Base-by-base conservation (phyloP, 352 stramenopile genomes). In the Phytophthora hybrid region DNA sequence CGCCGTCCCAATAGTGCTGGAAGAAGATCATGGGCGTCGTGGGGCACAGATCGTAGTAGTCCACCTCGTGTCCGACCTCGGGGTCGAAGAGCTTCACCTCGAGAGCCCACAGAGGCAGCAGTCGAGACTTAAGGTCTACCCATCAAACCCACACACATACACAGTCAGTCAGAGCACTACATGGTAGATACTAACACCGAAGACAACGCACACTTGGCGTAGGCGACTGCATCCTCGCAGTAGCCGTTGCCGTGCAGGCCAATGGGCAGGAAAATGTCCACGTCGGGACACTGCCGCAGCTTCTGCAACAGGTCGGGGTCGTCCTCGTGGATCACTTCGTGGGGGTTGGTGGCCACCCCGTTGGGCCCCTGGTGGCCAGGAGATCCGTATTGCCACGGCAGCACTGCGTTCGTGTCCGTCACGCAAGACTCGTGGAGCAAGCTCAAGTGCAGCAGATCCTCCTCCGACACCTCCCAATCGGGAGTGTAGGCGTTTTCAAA, bases 161-260 rank as follows among this genome's bases (percentile, higher is more conserved):
- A 1, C 19, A 26, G 47, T 54, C 19, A 54, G 47, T 41, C 10
- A 47, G 39, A n/a, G 10, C 13, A 14, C 39, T 47, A n/a, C 19
- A 47, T 10, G 4, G n/a, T 3, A 13, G 44, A 2, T 54, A 54
- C 47, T 51, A 51, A 10, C 37, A 51, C 8, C 44, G n/a, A 5
- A 53, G 46, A 46, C n/a, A 54, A 26, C 47, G 19, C 47, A 54
- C 47, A 54, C 47, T 54, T 54, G 47, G 47, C n/a, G 47, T 54
- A 54, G n/a, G 47, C 47, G 19, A 54, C 47, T 54, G 47, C 47
- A 26, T 54, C 47, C 47, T 54, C 47, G 47, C 47, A 54, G 47
- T 54, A 54, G 9, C 47, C 47, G 47, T 54, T 54, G 19, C 47
- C 47, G n/a, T 54, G 47, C 18, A 54, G 47, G n/a, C 47, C 47